These are phyloP conservation scores for Ogataea minuta DNA, from an alignment of 805 yeast genomes.

Conservation along the genomic window DNA sequence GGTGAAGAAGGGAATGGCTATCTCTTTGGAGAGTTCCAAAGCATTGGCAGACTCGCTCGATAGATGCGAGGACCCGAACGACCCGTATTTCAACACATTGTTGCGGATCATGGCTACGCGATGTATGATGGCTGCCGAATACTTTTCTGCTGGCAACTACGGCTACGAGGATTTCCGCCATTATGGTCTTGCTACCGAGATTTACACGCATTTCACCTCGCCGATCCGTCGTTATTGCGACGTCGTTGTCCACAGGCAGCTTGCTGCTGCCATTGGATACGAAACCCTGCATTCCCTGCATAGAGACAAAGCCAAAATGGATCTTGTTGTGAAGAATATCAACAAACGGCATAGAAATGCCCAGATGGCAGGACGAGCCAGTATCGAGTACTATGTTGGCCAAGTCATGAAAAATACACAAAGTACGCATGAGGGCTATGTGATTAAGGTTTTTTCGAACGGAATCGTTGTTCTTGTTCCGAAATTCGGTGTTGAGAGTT, in stretches of 20 bases:
- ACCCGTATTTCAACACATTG: constrained; percentile 89
- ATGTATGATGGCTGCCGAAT: constrained; percentile 99
- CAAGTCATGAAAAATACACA: constrained; percentile 91
- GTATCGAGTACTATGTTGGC: constrained; percentile 96
- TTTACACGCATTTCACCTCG: constrained; percentile 96
- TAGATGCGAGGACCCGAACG: constrained; percentile 75
- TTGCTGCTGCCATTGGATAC: constrained; percentile 97
- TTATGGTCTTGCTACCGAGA: constrained; percentile 96
- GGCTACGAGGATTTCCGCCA: constrained; percentile 92
- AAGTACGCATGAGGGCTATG: constrained; percentile 80
- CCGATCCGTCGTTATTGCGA: constrained; percentile 99
- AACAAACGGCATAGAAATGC: constrained; percentile 96
- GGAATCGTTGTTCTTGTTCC: constrained; percentile 96
- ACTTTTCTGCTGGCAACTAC: constrained; percentile 86
- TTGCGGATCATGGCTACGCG: constrained; percentile 96
- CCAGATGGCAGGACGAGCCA: constrained; percentile 97
- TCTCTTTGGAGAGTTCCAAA: constrained; percentile 81
- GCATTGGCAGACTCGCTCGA: constrained; percentile 93
- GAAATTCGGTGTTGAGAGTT: constrained; percentile 91
- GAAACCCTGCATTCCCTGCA: constrained; percentile 80
- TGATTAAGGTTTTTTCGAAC: constrained; percentile 87
- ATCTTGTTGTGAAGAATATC: constrained; percentile 80
- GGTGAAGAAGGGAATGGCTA: constrained; percentile 69
- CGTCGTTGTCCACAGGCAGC: constrained; percentile 93
- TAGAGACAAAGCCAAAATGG: constrained; percentile 88